A percentile compares a stretch with the other conserved stretches of the same genome.
Evolutionary conservation across 2,329 filamentous ascomycete species (phyloP).

Genomic region (Arthrobotrys entomopaga): DNA sequence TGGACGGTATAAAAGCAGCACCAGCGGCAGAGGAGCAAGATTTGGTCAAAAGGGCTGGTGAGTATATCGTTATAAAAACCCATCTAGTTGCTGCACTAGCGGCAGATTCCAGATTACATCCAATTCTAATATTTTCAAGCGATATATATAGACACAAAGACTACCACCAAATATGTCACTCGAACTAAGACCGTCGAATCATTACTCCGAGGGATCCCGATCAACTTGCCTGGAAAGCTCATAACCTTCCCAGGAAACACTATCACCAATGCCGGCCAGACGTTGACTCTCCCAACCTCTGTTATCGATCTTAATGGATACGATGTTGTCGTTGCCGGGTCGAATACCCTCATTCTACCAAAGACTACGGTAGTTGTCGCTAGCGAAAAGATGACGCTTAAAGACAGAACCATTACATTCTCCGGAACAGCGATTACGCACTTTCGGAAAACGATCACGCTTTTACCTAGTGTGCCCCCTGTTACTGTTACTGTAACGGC

Average conservation of each 20-base stretch:
- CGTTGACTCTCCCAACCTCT: not conserved
- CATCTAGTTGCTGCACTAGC: too few relatives aligned
- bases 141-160: not conserved
- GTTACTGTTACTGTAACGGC: not conserved
- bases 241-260: conserved; percentile 2
- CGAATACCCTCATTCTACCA: conserved; percentile 4
- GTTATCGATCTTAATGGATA: conserved; percentile 1
- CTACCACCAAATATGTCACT: conserved; percentile 2
- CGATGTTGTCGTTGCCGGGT: not conserved
- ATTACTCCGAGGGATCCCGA: not conserved
- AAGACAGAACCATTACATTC: not conserved
- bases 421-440: not conserved
- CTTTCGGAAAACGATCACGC: conserved; percentile 2
- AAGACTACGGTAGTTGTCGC: not conserved
- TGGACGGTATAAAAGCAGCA: too few relatives aligned
- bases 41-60: too few relatives aligned
- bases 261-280: not conserved
- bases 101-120: too few relatives aligned
- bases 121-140: too few relatives aligned
- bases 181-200: not conserved
- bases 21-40: too few relatives aligned
- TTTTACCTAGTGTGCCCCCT: not conserved
- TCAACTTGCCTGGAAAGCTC: not conserved
- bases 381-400: not conserved
- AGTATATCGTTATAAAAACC: too few relatives aligned